These are phyloP conservation scores for Beauveria rudraprayagi DNA, from an alignment of 2,329 filamentous ascomycete genomes.

Conservation along the genomic window DNA sequence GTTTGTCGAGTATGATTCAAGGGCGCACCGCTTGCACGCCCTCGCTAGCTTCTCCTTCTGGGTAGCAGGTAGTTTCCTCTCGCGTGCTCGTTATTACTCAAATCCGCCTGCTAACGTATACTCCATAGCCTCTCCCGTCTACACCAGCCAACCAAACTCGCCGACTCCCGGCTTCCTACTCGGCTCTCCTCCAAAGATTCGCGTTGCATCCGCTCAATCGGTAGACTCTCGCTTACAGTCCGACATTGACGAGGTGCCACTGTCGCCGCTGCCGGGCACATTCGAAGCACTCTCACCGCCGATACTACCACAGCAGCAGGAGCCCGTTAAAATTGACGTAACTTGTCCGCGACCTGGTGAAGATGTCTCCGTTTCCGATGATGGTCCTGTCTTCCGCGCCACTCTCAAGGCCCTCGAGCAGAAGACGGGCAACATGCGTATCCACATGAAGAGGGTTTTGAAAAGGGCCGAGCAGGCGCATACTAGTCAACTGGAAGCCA, in stretches of 20 bases:
- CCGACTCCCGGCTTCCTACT: slow-evolving; percentile 68
- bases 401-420: slow-evolving; percentile 95
- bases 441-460: slow-evolving; percentile 91
- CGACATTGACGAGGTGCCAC: slow-evolving; percentile 52
- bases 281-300: slow-evolving; percentile 27
- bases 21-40: slow-evolving; percentile 80
- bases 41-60: slow-evolving; percentile 92
- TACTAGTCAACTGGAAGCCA: slow-evolving; percentile 70
- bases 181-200: slow-evolving; percentile 63
- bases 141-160: slow-evolving; percentile 52
- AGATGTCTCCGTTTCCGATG: slow-evolving; percentile 76
- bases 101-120: slow-evolving; percentile 10
- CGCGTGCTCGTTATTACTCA: background rate
- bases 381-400: slow-evolving; percentile 90
- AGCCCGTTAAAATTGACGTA: slow-evolving; percentile 76
- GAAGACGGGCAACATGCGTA: slow-evolving; percentile 89
- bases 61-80: slow-evolving; percentile 62
- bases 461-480: slow-evolving; percentile 89
- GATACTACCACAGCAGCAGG: slow-evolving; percentile 23
- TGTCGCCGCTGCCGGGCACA: slow-evolving; percentile 39
- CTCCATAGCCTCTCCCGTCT: slow-evolving; percentile 33
- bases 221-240: slow-evolving; percentile 75
- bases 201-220: slow-evolving; percentile 80
- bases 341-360: slow-evolving; percentile 76
- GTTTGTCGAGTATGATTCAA: slow-evolving; percentile 96